A percentile compares a stretch with the other conserved stretches of the same genome.
Conservation (phyloP, 148 eudicot genomes). For the Hydrangea macrophylla region DNA sequence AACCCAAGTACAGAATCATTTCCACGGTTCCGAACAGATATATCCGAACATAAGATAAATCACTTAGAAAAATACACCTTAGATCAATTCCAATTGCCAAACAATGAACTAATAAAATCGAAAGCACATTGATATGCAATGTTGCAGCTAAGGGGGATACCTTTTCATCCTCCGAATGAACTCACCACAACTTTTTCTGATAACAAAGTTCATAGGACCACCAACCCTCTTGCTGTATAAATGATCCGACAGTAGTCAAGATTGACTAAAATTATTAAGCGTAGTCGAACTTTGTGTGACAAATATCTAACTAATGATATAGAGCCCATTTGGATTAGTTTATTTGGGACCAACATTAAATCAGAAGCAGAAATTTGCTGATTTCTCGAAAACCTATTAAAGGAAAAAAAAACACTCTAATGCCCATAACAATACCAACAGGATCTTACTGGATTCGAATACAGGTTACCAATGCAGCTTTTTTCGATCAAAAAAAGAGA, state of each 20-base stretch:
- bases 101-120: constrained; percentile 1
- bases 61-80: background rate
- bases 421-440: background rate
- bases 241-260: background rate
- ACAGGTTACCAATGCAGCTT: too few species aligned
- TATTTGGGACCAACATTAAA: too few species aligned
- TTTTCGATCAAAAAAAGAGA: too few species aligned
- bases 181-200: constrained; percentile 60
- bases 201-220: constrained; percentile 92
- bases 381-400: too few species aligned
- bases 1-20: too few species aligned
- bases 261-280: background rate
- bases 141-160: constrained; percentile 37
- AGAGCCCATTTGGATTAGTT: too few species aligned
- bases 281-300: background rate
- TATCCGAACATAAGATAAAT: too few species aligned
- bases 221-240: constrained; percentile 97
- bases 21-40: too few species aligned
- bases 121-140: constrained; percentile 2
- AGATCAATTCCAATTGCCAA: background rate
- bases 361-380: too few species aligned
- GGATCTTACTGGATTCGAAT: background rate
- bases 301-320: too few species aligned
- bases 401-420: background rate
- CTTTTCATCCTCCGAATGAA: constrained; percentile 90